Conservation (phyloP, 2,329 filamentous ascomycete species). For the Peltaster fructicola region DNA sequence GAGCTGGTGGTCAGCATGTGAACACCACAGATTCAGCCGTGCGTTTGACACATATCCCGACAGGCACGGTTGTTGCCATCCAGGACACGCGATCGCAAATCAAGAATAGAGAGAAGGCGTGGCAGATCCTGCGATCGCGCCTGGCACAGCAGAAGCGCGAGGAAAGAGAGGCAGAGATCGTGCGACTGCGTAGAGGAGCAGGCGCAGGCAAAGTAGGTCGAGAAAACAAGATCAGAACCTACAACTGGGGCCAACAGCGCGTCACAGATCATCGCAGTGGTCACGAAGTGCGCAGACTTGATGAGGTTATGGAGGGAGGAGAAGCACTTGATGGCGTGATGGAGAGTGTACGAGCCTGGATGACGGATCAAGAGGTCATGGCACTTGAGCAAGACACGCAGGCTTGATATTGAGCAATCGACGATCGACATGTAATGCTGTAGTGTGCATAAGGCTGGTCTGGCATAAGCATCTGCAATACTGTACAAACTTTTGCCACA, state of each 20-base stretch:
- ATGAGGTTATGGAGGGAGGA: constrained; percentile 60
- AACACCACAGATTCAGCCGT: constrained; percentile 97
- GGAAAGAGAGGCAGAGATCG: constrained; percentile 64
- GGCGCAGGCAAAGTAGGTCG: constrained; percentile 66
- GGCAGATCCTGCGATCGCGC: constrained; percentile 66
- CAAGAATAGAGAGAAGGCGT: constrained; percentile 73
- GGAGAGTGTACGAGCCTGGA: constrained; percentile 59
- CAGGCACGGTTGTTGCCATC: constrained; percentile 72
- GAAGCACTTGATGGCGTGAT: constrained; percentile 58
- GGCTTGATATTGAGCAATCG: too few relatives aligned
- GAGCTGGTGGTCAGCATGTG: constrained; percentile 91
- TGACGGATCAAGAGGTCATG: constrained; percentile 57
- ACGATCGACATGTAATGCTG: too few relatives aligned
- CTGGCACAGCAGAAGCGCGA: constrained; percentile 67
- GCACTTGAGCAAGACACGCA: too few relatives aligned
- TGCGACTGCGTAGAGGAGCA: constrained; percentile 57
- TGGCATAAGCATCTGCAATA: too few relatives aligned
- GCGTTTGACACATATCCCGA: constrained; percentile 76
- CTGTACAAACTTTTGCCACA: too few relatives aligned
- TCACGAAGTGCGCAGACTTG: constrained; percentile 60
- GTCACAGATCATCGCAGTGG: constrained; percentile 82
- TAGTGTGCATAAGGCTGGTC: too few relatives aligned
- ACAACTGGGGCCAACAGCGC: constrained; percentile 63
- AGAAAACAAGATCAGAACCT: constrained; percentile 85
- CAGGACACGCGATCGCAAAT: constrained; percentile 86